phyloP scores from a whole-genome alignment of 148 eudicot genomes.

The Cornus florida region DNA sequence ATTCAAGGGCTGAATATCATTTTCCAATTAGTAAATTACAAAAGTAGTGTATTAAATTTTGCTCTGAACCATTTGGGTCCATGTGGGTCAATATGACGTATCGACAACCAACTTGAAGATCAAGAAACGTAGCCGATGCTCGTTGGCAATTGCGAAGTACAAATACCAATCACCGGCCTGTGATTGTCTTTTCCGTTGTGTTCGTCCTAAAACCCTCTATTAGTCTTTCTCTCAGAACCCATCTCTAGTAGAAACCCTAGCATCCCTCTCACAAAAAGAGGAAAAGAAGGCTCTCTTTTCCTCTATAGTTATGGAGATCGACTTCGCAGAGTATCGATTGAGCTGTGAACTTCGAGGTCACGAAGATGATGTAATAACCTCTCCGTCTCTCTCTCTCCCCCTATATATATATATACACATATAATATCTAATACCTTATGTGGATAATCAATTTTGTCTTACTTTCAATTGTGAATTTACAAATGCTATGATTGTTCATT shows the following conservation, averaged over 20 bases:
- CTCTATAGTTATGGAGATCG: constrained; percentile 49
- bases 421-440: neutral
- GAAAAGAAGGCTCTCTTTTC: neutral
- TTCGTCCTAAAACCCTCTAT: neutral
- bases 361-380: constrained; percentile 67
- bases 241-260: neutral
- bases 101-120: constrained; percentile 1
- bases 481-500: neutral
- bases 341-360: constrained; percentile 72
- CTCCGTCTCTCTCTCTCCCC: neutral
- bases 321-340: constrained; percentile 48
- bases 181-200: neutral
- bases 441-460: neutral
- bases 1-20: too few relatives aligned
- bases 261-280: neutral
- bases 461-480: neutral
- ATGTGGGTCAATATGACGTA: too few relatives aligned
- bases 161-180: neutral
- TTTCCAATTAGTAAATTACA: too few relatives aligned
- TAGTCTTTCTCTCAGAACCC: constrained; percentile 6
- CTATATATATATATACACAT: too few relatives aligned
- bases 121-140: constrained; percentile 1
- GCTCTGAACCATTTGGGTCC: too few relatives aligned
- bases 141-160: neutral
- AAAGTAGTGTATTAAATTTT: too few relatives aligned